These are phyloP conservation scores for Dovyalis caffra DNA, from an alignment of 345 rosid species.

Conservation along the genomic window DNA sequence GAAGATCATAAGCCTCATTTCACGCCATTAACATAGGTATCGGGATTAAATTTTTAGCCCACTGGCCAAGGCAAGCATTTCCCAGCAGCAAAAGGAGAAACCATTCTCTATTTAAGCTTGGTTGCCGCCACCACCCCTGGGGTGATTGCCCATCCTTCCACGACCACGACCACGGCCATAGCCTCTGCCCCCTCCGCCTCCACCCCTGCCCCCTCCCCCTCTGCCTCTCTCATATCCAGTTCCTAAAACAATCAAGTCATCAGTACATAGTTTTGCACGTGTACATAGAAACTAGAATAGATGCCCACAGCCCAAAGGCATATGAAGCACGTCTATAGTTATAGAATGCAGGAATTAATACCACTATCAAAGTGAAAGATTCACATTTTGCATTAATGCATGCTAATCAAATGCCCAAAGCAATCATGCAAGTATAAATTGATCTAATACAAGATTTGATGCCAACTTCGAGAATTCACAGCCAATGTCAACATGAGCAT, in stretches of 20 bases:
- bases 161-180: slow-evolving; percentile 16
- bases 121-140: slow-evolving; percentile 29
- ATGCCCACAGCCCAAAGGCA: too few relatives aligned
- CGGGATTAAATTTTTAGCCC: slow-evolving; percentile 25
- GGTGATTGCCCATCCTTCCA: too few relatives aligned
- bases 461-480: background rate
- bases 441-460: too few relatives aligned
- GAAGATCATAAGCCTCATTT: slow-evolving; percentile 35
- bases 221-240: slow-evolving; percentile 41
- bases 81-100: slow-evolving; percentile 30
- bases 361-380: background rate
- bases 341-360: background rate
- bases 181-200: slow-evolving; percentile 23
- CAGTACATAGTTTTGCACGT: too few relatives aligned
- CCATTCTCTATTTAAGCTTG: slow-evolving; percentile 28
- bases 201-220: slow-evolving; percentile 44
- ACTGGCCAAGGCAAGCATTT: slow-evolving; percentile 43
- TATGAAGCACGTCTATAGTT: background rate
- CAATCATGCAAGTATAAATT: too few relatives aligned
- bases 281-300: too few relatives aligned
- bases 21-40: slow-evolving; percentile 27
- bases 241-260: slow-evolving; percentile 17
- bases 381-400: too few relatives aligned
- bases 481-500: background rate
- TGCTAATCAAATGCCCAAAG: too few relatives aligned